These are phyloP conservation scores for Fusarium gaditjirri DNA, from an alignment of 2,329 filamentous ascomycete species.

Conservation along the genomic window DNA sequence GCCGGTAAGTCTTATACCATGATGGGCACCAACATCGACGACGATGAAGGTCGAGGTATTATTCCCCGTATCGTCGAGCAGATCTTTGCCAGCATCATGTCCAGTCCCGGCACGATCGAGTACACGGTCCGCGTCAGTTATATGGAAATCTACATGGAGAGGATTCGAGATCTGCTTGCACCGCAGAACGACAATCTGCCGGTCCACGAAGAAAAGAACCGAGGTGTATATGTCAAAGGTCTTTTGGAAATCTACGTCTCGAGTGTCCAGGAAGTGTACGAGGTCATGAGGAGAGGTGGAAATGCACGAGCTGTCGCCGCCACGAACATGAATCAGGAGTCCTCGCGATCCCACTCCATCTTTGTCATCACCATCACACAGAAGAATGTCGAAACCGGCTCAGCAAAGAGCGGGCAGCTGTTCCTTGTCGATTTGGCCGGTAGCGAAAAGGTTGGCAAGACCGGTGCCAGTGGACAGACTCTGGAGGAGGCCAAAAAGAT, in stretches of 20 bases:
- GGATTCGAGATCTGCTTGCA: slow-evolving; percentile 90
- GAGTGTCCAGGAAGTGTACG: slow-evolving; percentile 94
- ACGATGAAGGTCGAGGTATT: slow-evolving; percentile 87
- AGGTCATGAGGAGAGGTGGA: slow-evolving; percentile 94
- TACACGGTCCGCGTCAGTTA: slow-evolving; percentile 99
- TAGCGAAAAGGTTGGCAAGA: slow-evolving; percentile 99
- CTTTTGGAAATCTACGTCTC: slow-evolving; percentile 95
- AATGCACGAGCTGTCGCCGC: slow-evolving; percentile 90
- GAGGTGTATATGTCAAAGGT: slow-evolving; percentile 96
- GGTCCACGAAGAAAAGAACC: slow-evolving; percentile 97
- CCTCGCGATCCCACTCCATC: slow-evolving; percentile 97
- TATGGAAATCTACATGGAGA: slow-evolving; percentile 99
- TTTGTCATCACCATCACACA: slow-evolving; percentile 97
- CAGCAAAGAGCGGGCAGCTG: slow-evolving; percentile 93
- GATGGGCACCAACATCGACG: slow-evolving; percentile 84
- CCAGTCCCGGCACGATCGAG: slow-evolving; percentile 92
- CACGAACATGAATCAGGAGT: slow-evolving; percentile 99
- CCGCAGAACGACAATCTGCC: slow-evolving; percentile 96
- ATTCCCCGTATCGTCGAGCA: slow-evolving; percentile 97
- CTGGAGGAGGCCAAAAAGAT: slow-evolving; percentile 99
- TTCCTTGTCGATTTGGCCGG: slow-evolving; percentile 98
- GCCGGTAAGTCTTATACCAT: slow-evolving; percentile 99
- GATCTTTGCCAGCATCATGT: slow-evolving; percentile 94
- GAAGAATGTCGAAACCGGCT: slow-evolving; percentile 97
- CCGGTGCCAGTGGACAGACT: slow-evolving; percentile 95